These are phyloP conservation scores for Cerioporus squamosus DNA, from an alignment of 1,284 basidiomycete genomes.

Conservation along the genomic window DNA sequence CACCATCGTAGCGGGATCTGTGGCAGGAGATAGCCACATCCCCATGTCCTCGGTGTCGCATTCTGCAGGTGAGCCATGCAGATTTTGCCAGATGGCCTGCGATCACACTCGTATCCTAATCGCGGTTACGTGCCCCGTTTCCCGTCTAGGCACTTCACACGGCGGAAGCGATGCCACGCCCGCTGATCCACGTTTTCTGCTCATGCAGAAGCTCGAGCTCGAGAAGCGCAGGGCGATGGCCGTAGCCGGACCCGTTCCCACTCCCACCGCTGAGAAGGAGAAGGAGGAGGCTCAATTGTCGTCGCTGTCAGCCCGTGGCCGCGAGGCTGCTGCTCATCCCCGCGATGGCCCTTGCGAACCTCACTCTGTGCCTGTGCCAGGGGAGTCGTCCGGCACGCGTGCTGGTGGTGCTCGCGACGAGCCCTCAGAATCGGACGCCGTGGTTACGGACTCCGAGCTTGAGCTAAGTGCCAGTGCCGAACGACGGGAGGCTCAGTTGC, in stretches of 20 bases:
- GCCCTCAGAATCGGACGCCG: slow-evolving; percentile 5
- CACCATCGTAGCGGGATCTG: too few relatives aligned
- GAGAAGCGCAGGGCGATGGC: slow-evolving; percentile 42
- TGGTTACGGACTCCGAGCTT: slow-evolving; percentile 18
- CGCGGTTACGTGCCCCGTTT: too few relatives aligned
- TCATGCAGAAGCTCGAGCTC: slow-evolving; percentile 50
- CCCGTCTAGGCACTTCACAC: not conserved
- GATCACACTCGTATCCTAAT: too few relatives aligned
- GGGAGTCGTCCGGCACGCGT: not conserved
- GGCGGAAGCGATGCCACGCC: slow-evolving; percentile 4
- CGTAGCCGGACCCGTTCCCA: slow-evolving; percentile 9
- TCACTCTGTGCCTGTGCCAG: slow-evolving; percentile 13
- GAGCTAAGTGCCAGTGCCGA: slow-evolving; percentile 7
- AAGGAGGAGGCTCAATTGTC: slow-evolving; percentile 12
- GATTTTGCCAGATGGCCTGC: not conserved
- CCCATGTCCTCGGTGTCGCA: not conserved
- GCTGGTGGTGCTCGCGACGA: not conserved
- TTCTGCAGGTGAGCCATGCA: not conserved
- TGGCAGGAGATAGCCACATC: too few relatives aligned
- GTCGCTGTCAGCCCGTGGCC: not conserved
- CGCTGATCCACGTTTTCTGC: slow-evolving; percentile 37
- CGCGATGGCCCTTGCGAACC: too few relatives aligned
- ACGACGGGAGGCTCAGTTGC: slow-evolving; percentile 47
- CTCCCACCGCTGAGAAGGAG: slow-evolving; percentile 25
- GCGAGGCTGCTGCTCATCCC: slow-evolving; percentile 1